These are phyloP conservation scores for Rhytidiadelphus loreus DNA, from an alignment of 225 moss, liverwort and hornwort genomes.

Conservation along the genomic window DNA sequence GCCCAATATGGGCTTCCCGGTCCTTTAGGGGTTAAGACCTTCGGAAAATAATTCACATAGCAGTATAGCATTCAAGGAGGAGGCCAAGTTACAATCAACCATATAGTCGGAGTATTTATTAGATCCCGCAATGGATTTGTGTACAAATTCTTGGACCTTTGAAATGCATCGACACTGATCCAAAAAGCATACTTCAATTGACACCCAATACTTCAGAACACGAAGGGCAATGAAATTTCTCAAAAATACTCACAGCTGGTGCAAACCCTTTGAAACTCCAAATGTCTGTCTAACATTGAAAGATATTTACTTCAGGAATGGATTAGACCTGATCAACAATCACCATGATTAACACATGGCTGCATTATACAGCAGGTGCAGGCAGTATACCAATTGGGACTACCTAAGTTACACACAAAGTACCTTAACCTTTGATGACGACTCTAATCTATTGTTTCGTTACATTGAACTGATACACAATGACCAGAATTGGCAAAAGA, in stretches of 20 bases:
- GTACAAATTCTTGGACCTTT: not conserved
- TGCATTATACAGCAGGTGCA: not conserved
- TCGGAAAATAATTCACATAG: not conserved
- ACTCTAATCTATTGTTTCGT: not conserved
- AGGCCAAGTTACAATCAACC: not conserved
- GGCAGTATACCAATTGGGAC: not conserved
- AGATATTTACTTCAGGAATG: not conserved
- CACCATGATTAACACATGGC: not conserved
- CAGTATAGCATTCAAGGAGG: not conserved
- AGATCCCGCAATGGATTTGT: not conserved
- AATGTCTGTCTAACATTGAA: not conserved
- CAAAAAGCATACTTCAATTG: not conserved
- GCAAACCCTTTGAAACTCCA: not conserved
- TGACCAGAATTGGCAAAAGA: not conserved
- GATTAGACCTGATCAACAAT: not conserved
- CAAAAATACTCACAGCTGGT: not conserved
- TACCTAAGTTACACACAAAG: not conserved
- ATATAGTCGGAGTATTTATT: not conserved
- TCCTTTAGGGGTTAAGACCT: not conserved
- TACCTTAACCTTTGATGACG: not conserved
- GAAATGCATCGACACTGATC: not conserved
- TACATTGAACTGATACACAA: slow-evolving; percentile 4
- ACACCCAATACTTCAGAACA: not conserved
- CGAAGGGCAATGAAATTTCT: not conserved
- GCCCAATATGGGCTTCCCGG: not conserved